phyloP scores from a whole-genome alignment of 352 stramenopile genomes.

The Globisporangium spinosum region DNA sequence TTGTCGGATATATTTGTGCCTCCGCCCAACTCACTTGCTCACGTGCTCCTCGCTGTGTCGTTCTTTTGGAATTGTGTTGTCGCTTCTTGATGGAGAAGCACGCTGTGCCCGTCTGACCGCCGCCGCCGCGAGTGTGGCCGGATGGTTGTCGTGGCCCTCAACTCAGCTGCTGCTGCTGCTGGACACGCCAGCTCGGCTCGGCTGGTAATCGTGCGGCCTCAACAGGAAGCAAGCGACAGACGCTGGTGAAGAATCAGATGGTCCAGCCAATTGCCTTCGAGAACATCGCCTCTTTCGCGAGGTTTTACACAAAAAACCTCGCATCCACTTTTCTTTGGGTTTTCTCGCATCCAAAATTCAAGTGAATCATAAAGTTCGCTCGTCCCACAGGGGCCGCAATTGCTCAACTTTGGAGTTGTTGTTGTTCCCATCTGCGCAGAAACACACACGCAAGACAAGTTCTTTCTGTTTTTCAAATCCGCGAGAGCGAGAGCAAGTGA shows the following conservation, averaged over 20 bases:
- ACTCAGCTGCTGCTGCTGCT: not conserved
- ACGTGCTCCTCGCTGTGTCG: not conserved
- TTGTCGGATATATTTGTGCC: not conserved
- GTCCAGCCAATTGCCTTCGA: not conserved
- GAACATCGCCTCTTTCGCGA: not conserved
- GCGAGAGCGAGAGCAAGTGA: not conserved
- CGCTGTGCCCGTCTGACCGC: not conserved
- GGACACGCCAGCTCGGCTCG: not conserved
- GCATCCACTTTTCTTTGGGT: not conserved
- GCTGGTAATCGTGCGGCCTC: not conserved
- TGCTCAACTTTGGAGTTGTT: not conserved
- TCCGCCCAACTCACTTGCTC: not conserved
- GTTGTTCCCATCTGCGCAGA: not conserved
- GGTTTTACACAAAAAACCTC: not conserved
- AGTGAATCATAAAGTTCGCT: not conserved
- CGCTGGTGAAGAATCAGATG: not conserved
- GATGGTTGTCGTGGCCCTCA: not conserved
- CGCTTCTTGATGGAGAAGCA: not conserved
- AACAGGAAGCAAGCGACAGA: not conserved
- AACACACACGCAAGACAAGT: not conserved
- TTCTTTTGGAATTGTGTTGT: conserved; percentile 4
- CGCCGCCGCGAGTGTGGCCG: not conserved
- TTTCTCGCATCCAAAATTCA: not conserved
- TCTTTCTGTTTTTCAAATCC: not conserved
- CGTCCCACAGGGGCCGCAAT: not conserved